Evolutionary conservation across 1,139 yeast genomes (phyloP).

Genomic region (Geotrichum citri-aurantii): DNA sequence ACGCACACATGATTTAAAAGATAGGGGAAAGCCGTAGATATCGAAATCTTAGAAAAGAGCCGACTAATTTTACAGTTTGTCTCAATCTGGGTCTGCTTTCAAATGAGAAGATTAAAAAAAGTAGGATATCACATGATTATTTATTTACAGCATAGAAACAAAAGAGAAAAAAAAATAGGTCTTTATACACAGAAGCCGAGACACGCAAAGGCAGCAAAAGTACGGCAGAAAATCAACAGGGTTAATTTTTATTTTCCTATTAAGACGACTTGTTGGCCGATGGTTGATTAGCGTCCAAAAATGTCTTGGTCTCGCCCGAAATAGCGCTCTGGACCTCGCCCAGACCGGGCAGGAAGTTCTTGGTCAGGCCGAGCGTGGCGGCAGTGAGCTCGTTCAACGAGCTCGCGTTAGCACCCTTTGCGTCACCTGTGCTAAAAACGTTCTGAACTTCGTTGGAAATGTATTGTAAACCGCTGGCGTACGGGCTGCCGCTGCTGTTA

Average conservation of each 20-base stretch:
- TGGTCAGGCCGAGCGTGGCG: slow-evolving; percentile 28
- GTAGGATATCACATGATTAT: slow-evolving; percentile 6
- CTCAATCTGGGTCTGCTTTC: not conserved
- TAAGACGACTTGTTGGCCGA: not conserved
- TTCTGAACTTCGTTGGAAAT: not conserved
- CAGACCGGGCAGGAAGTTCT: slow-evolving; percentile 46
- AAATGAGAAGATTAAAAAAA: not conserved
- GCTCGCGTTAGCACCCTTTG: not conserved
- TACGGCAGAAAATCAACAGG: not conserved
- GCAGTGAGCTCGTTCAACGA: slow-evolving; percentile 20
- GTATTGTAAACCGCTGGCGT: not conserved
- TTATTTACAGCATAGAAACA: not conserved
- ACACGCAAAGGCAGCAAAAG: not conserved
- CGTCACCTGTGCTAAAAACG: not conserved
- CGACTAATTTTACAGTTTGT: not conserved
- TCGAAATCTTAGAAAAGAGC: not conserved
- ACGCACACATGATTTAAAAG: slow-evolving; percentile 22
- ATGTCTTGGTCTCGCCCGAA: slow-evolving; percentile 29
- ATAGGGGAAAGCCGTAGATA: too few relatives aligned
- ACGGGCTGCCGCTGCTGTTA: not conserved
- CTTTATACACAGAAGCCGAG: not conserved
- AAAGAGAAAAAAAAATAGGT: not conserved
- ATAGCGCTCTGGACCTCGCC: slow-evolving; percentile 42
- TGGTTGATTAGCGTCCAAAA: not conserved
- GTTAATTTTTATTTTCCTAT: not conserved